Base-by-base conservation (phyloP, 163 green algal genomes). In the Chlorella variabilis region DNA sequence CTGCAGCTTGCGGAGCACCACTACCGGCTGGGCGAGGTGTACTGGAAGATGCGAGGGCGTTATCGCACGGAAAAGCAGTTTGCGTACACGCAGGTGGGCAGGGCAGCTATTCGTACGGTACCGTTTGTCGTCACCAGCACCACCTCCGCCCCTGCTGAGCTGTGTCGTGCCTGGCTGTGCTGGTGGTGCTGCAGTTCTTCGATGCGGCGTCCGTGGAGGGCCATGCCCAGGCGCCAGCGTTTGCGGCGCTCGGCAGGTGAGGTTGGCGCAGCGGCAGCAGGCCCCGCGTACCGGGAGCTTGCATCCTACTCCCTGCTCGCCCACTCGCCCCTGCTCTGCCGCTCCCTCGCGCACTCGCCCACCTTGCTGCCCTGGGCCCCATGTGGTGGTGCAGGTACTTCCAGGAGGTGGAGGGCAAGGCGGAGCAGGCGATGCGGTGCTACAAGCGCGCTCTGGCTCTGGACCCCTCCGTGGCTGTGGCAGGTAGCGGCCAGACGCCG, bases 1-100 rank as follows among this genome's bases (percentile, higher is more conserved):
- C 34, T 54, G 36, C 87, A 93, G 83, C 63, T 93, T 18, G 87
- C 79, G n/a, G 88, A 93, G 71, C 87, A 92, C 76, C 78, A 87
- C 62, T 90, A 91, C 82, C 84, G 89, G 39, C 85, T 93, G 63
- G 90, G 88, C 4, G 82, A 90, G 73, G 86, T 92, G 34, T 85
- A 90, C 69, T 93, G 90, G 90, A 79, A 56, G 29, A 86, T 93
- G 85, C 59, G 83, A 3, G 90, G 88, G 45, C 77, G 76, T 45
- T 87, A 85, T 62, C 75, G 80, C 63, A 65, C 41, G 3, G 81
- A 89, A 34, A 79, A 80, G 31, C 81, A 85, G 81, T 89, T 84
- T 83, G 76, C 85, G 2, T 86, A 86, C 71, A 62, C 58, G 25
- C 71, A 81, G 77, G 83, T 87, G 56, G 2, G 75, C 15, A 34